These are phyloP conservation scores for Salix dunnii DNA, from an alignment of 345 rosid species.

Conservation along the genomic window DNA sequence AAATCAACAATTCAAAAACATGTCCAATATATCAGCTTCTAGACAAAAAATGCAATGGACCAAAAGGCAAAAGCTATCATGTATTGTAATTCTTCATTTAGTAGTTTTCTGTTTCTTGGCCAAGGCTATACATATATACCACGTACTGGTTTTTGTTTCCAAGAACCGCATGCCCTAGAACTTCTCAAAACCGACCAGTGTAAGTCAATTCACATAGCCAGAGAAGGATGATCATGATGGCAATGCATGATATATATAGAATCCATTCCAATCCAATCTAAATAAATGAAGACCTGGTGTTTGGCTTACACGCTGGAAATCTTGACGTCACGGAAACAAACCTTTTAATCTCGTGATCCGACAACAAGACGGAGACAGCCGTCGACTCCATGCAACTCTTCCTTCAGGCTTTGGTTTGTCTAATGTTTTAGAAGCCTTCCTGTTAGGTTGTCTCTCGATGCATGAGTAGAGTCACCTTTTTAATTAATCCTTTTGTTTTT, in stretches of 20 bases:
- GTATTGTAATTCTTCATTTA: not conserved
- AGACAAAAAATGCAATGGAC: not conserved
- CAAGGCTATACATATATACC: not conserved
- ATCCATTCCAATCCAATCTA: not conserved
- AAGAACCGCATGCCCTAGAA: conserved; percentile 5
- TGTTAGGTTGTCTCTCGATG: not conserved
- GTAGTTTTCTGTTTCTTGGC: not conserved
- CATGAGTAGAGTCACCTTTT: not conserved
- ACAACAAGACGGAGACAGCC: conserved; percentile 22
- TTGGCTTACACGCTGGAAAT: not conserved
- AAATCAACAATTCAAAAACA: not conserved
- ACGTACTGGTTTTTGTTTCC: not conserved
- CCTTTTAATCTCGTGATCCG: not conserved
- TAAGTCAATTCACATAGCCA: not conserved
- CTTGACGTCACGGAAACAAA: not conserved
- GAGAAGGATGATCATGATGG: not conserved
- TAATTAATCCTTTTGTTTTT: not conserved
- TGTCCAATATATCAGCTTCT: not conserved
- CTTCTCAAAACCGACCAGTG: not conserved
- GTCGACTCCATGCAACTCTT: not conserved
- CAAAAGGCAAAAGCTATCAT: not conserved
- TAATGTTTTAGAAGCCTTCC: not conserved
- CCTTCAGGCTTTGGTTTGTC: not conserved
- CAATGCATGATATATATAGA: no score
- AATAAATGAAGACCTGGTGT: not conserved